Percentiles rank a stretch among this genome's conserved stretches.
These are phyloP conservation scores for Excoecaria cochinchinensis DNA, from an alignment of 345 rosid genomes.

Conservation along the genomic window DNA sequence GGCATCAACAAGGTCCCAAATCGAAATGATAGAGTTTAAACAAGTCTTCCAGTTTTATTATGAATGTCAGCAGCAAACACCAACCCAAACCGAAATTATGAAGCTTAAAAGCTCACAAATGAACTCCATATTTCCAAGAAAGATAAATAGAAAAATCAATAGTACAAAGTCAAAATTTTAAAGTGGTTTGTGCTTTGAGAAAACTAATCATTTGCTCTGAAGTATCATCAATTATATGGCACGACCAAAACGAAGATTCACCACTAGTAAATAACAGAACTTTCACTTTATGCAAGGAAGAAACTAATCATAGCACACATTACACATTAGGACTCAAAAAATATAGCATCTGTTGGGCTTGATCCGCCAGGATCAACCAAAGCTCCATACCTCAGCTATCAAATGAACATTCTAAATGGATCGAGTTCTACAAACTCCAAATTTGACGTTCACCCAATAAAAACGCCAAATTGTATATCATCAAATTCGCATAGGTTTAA, in stretches of 20 bases:
- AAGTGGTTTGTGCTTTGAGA: not conserved
- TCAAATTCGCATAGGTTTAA: not conserved
- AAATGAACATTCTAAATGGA: not conserved
- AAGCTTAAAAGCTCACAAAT: not conserved
- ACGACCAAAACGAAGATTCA: not conserved
- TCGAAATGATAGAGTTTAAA: not conserved
- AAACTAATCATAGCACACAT: not conserved
- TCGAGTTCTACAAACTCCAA: not conserved
- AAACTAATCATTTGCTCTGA: not conserved
- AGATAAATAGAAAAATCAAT: not conserved
- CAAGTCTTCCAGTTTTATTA: not conserved
- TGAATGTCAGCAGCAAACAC: not conserved
- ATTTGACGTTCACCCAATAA: not conserved
- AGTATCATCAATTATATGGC: not conserved
- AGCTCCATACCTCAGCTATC: not conserved
- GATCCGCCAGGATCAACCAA: not conserved
- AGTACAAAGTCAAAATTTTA: not conserved
- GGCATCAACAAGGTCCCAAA: not conserved
- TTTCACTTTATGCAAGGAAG: not conserved
- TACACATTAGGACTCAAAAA: not conserved
- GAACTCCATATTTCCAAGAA: not conserved
- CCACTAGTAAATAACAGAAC: not conserved
- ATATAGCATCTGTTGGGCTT: not conserved
- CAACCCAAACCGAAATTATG: not conserved
- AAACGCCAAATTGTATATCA: not conserved